Evolutionary conservation across 208 protist species (phyloP).

Genomic region (Angomonas ambiguus): DNA sequence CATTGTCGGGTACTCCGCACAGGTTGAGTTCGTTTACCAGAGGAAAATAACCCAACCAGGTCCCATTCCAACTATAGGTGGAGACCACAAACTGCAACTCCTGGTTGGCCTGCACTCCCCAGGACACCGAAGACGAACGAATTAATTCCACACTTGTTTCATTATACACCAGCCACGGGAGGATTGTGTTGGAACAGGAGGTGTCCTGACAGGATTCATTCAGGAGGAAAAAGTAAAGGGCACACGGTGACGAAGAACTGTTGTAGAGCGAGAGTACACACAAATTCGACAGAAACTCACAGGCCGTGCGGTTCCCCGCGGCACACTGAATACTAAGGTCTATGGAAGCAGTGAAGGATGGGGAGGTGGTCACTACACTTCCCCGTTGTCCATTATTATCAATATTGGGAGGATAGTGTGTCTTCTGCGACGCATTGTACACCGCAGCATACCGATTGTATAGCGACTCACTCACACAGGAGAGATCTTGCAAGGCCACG

Average conservation of each 20-base stretch:
- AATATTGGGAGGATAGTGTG: conserved; percentile 36
- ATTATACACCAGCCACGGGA: conserved; percentile 69
- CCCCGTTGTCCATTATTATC: conserved; percentile 29
- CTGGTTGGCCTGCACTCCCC: conserved; percentile 15
- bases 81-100: conserved; percentile 49
- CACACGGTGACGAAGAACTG: conserved; percentile 37
- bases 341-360: conserved; percentile 26
- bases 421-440: conserved; percentile 12
- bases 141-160: conserved; percentile 35
- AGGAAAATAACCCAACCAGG: conserved; percentile 32
- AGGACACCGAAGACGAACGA: conserved; percentile 2
- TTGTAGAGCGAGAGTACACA: conserved; percentile 71
- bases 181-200: conserved; percentile 23
- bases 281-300: conserved; percentile 67
- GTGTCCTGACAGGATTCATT: conserved; percentile 17
- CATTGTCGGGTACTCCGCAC: conserved; percentile 38
- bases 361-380: conserved; percentile 8
- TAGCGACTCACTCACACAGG: conserved; percentile 29
- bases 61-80: conserved; percentile 54
- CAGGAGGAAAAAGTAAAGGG: conserved; percentile 46
- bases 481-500: conserved; percentile 47
- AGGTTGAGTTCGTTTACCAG: conserved; percentile 51
- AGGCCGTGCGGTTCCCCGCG: conserved; percentile 39
- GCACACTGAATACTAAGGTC: conserved; percentile 44
- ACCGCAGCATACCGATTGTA: conserved; percentile 25